Evolutionary conservation across 2,329 filamentous ascomycete genomes (phyloP).

Genomic region (Monosporascus sp.): DNA sequence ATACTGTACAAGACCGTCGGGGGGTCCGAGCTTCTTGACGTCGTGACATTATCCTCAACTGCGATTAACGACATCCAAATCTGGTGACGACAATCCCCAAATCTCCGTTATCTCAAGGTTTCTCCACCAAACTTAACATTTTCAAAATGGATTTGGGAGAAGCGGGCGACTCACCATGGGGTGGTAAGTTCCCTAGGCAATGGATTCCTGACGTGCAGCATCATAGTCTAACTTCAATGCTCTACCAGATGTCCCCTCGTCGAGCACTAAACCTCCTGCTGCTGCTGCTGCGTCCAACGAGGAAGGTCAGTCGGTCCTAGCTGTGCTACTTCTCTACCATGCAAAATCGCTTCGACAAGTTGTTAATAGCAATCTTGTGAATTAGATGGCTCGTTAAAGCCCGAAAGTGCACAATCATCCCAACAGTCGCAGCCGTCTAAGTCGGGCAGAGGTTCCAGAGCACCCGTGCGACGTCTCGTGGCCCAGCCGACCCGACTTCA

Average conservation of each 20-base stretch:
- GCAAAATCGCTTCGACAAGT: not conserved
- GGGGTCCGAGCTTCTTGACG: slow-evolving; percentile 4
- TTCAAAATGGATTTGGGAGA: slow-evolving; percentile 36
- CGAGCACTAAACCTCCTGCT: slow-evolving; percentile 23
- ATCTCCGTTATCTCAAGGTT: not conserved
- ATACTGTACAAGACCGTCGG: too few relatives aligned
- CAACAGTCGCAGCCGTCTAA: slow-evolving; percentile 27
- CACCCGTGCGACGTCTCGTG: slow-evolving; percentile 53
- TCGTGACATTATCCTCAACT: not conserved
- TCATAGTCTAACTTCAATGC: slow-evolving; percentile 1
- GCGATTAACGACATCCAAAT: not conserved
- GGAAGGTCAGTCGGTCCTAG: slow-evolving; percentile 16
- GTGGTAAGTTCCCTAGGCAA: slow-evolving; percentile 27
- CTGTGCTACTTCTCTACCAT: not conserved
- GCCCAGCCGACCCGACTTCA: slow-evolving; percentile 74
- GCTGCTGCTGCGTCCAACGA: slow-evolving; percentile 7
- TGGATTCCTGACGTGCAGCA: not conserved
- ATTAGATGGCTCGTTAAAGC: slow-evolving; percentile 16
- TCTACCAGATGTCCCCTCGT: slow-evolving; percentile 35
- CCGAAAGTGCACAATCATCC: slow-evolving; percentile 22
- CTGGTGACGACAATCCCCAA: slow-evolving; percentile 1
- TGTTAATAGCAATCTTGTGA: slow-evolving; percentile 6
- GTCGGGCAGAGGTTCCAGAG: slow-evolving; percentile 21
- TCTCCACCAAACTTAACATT: slow-evolving; percentile 4
- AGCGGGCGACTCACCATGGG: slow-evolving; percentile 39